phyloP scores from a whole-genome alignment of 768 basidiomycete species.

The Daedaleopsis sinensis region DNA sequence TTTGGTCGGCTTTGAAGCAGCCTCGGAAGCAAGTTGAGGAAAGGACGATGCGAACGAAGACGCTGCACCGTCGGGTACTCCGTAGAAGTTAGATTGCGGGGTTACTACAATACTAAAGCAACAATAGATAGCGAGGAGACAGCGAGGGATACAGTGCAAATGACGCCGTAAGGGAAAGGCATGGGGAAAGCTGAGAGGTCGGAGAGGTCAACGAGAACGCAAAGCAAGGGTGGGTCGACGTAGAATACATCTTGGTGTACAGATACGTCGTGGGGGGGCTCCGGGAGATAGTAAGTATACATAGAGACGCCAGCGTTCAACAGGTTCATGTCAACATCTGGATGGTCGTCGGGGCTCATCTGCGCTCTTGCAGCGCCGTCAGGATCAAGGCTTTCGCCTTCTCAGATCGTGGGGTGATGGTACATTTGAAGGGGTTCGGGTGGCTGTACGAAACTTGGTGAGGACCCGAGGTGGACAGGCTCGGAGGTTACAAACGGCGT shows the following conservation, averaged over 20 bases:
- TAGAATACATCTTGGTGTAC: background rate
- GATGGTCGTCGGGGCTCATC: background rate
- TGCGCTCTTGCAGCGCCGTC: background rate
- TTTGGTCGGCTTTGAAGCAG: too few relatives aligned
- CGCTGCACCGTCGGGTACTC: too few relatives aligned
- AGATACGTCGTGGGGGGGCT: background rate
- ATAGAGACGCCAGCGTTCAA: background rate
- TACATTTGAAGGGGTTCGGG: slow-evolving; percentile 50
- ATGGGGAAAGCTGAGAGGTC: background rate
- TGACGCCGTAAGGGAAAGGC: background rate
- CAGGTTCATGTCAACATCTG: background rate
- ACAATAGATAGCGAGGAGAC: too few relatives aligned
- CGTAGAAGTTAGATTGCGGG: too few relatives aligned
- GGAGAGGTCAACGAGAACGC: background rate
- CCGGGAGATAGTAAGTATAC: background rate
- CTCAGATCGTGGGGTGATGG: slow-evolving; percentile 44
- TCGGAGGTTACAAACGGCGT: background rate
- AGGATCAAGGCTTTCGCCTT: slow-evolving; percentile 15
- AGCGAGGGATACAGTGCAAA: too few relatives aligned
- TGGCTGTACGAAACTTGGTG: slow-evolving; percentile 37
- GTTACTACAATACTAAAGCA: too few relatives aligned
- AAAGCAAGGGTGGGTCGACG: background rate
- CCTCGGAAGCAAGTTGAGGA: too few relatives aligned
- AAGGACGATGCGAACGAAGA: too few relatives aligned
- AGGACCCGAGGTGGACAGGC: background rate